Evolutionary conservation across 208 protist genomes (phyloP).

Genomic region (Trypanosoma vivax): DNA sequence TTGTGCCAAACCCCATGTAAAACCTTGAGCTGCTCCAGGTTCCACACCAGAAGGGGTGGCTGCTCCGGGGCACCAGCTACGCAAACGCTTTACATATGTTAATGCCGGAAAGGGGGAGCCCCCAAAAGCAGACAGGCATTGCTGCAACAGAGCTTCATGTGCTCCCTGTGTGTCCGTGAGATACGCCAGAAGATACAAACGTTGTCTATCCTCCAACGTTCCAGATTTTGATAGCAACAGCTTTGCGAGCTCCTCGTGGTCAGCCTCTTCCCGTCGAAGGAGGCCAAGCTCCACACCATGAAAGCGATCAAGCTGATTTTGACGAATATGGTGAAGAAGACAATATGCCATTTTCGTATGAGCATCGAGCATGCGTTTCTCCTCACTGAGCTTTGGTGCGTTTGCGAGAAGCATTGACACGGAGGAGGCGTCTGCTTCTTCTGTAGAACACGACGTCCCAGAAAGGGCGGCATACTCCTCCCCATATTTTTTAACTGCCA

Average conservation of each 20-base stretch:
- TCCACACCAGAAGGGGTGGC: constrained; percentile 5
- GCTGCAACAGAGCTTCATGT: constrained; percentile 29
- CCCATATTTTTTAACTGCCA: constrained; percentile 62
- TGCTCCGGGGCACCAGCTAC: constrained; percentile 48
- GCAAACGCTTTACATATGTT: constrained; percentile 71
- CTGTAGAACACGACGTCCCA: constrained; percentile 20
- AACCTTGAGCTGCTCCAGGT: constrained; percentile 32
- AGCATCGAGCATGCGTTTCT: constrained; percentile 76
- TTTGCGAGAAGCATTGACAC: constrained; percentile 75
- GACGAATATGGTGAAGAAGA: constrained; percentile 61
- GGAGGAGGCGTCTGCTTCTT: constrained; percentile 41
- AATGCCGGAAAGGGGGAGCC: constrained; percentile 52
- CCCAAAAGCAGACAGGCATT: constrained; percentile 5
- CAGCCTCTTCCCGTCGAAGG: constrained; percentile 56
- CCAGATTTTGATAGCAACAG: constrained; percentile 39
- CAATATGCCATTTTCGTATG: constrained; percentile 79
- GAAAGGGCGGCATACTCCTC: constrained; percentile 63
- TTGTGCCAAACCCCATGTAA: constrained; percentile 85
- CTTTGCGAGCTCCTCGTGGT: constrained; percentile 63
- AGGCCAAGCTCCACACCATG: constrained; percentile 76
- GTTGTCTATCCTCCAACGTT: constrained; percentile 60
- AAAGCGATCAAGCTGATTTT: constrained; percentile 69
- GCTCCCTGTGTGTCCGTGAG: constrained; percentile 51
- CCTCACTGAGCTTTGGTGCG: constrained; percentile 70
- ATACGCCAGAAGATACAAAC: constrained; percentile 76